Evolutionary conservation across 768 basidiomycete genomes (phyloP).

Genomic region (Boletus pseudo-olivaceus): DNA sequence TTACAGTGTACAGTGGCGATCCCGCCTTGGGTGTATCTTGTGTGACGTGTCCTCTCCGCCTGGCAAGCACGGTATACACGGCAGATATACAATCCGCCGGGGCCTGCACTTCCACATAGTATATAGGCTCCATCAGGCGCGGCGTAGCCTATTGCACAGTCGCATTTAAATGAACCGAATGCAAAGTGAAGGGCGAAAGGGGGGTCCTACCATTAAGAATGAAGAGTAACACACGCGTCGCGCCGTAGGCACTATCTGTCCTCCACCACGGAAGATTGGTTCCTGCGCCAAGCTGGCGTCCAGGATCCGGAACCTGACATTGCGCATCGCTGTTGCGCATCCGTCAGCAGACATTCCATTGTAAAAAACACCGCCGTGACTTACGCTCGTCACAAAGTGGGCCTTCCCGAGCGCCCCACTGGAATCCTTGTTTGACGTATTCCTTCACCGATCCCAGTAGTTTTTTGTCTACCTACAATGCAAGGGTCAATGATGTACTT

Average conservation of each 20-base stretch:
- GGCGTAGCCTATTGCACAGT: slow-evolving; percentile 71
- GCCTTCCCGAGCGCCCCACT: slow-evolving; percentile 97
- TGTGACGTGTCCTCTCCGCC: slow-evolving; percentile 98
- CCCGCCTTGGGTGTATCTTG: slow-evolving; percentile 98
- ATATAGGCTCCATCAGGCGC: slow-evolving; percentile 93
- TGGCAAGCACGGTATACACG: slow-evolving; percentile 97
- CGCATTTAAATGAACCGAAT: background rate
- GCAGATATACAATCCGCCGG: slow-evolving; percentile 98
- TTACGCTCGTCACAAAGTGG: slow-evolving; percentile 97
- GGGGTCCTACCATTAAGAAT: slow-evolving; percentile 82
- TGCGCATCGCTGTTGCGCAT: slow-evolving; percentile 77
- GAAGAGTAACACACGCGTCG: slow-evolving; percentile 98
- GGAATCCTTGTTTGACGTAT: slow-evolving; percentile 98
- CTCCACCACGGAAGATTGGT: slow-evolving; percentile 96
- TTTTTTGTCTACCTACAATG: slow-evolving; percentile 83
- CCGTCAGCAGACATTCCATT: background rate
- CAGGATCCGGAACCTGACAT: slow-evolving; percentile 95
- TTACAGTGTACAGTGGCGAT: slow-evolving; percentile 95
- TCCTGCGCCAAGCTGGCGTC: slow-evolving; percentile 92
- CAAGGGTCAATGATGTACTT: background rate
- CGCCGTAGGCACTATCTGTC: slow-evolving; percentile 98
- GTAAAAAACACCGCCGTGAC: slow-evolving; percentile 33
- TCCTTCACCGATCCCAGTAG: slow-evolving; percentile 85
- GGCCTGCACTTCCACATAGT: slow-evolving; percentile 99
- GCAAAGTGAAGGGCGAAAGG: slow-evolving; percentile 7